phyloP scores from a whole-genome alignment of 345 rosid genomes.

The Hibiscus tridactylites region DNA sequence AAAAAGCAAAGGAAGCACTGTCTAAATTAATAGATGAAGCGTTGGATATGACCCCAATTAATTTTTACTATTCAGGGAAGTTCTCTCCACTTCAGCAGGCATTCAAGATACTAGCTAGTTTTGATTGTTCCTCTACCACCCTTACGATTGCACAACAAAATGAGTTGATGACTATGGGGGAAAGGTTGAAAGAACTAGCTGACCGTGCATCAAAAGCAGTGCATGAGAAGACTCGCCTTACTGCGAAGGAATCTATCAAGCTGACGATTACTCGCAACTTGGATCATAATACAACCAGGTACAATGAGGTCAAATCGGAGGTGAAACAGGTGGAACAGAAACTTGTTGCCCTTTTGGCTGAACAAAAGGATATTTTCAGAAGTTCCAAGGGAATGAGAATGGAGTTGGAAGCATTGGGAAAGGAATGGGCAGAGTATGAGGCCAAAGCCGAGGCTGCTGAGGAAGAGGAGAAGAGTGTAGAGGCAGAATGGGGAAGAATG shows the following conservation, averaged over 20 bases:
- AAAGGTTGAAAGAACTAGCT: background rate
- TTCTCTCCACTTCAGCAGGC: background rate
- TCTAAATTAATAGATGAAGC: background rate
- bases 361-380: background rate
- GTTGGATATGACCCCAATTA: background rate
- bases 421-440: background rate
- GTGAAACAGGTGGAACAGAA: background rate
- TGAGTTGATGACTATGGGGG: background rate
- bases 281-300: background rate
- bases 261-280: background rate
- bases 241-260: background rate
- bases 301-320: background rate
- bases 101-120: background rate
- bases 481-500: background rate
- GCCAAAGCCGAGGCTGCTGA: background rate
- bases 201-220: background rate
- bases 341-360: background rate
- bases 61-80: background rate
- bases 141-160: background rate
- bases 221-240: background rate
- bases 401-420: background rate
- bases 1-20: background rate
- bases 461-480: background rate
- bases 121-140: background rate
- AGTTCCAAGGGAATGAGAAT: background rate